Evolutionary conservation across 1,139 yeast genomes (phyloP).

Genomic region (Hansenula lynferdii): DNA sequence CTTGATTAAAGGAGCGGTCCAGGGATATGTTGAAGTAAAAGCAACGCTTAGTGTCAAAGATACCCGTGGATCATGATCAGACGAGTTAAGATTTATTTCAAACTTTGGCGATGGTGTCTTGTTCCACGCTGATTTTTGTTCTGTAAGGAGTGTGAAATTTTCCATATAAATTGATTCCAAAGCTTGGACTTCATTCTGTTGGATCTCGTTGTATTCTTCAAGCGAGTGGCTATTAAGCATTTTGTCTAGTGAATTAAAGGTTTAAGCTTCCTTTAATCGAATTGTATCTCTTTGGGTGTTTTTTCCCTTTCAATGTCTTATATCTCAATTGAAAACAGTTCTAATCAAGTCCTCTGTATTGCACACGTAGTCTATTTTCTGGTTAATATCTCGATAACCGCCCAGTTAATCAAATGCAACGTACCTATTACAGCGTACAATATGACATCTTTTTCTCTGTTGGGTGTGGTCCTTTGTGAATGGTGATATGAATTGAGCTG

Average conservation of each 20-base stretch:
- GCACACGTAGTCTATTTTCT: too few species aligned
- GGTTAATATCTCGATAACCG: too few species aligned
- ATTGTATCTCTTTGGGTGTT: too few species aligned
- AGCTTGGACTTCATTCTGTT: constrained; percentile 54
- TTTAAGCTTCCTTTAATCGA: too few species aligned
- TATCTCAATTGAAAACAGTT: too few species aligned
- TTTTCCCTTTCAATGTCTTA: constrained; percentile 12
- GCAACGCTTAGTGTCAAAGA: constrained; percentile 59
- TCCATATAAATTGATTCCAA: constrained; percentile 84
- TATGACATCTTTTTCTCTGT: too few species aligned
- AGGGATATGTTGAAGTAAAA: constrained; percentile 86
- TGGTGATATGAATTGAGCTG: too few species aligned
- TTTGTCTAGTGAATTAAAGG: too few species aligned
- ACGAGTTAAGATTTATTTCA: constrained; percentile 54
- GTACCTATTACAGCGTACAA: too few species aligned
- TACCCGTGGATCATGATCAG: constrained; percentile 42
- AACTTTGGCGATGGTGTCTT: constrained; percentile 77
- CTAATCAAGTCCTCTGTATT: too few species aligned
- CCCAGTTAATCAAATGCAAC: too few species aligned
- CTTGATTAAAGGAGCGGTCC: constrained; percentile 65
- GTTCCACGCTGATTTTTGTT: constrained; percentile 71
- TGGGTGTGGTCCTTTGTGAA: too few species aligned
- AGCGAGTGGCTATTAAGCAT: constrained; percentile 23
- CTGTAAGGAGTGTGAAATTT: constrained; percentile 64
- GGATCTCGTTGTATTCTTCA: constrained; percentile 35